Evolutionary conservation across 2,329 filamentous ascomycete genomes (phyloP).

Genomic region (Ceratocystis destructans): DNA sequence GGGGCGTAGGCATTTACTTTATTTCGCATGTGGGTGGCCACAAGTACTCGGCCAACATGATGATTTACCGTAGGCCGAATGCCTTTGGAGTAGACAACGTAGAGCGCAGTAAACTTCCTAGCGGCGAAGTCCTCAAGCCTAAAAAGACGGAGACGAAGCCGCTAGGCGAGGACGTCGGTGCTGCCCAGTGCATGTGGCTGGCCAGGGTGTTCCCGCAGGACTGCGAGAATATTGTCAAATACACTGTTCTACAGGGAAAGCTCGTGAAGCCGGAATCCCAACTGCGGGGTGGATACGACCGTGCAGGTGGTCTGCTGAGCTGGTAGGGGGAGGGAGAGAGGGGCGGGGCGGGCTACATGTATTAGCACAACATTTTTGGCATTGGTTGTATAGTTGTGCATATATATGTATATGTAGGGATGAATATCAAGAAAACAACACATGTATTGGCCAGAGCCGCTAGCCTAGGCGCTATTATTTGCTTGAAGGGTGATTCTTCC

Average conservation of each 20-base stretch:
- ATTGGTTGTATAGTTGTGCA: too few relatives aligned
- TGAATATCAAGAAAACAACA: neutral
- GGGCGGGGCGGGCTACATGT: neutral
- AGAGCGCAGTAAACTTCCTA: conserved; percentile 20
- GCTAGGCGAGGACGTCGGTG: conserved; percentile 39
- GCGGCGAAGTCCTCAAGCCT: conserved; percentile 25
- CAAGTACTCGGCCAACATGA: conserved; percentile 89
- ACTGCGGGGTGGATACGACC: conserved; percentile 80
- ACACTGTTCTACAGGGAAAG: conserved; percentile 84
- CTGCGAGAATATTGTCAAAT: conserved; percentile 81
- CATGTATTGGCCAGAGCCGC: too few relatives aligned
- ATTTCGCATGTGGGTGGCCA: conserved; percentile 94
- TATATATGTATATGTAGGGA: neutral
- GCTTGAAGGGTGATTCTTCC: neutral
- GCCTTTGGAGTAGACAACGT: conserved; percentile 39
- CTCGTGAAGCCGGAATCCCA: conserved; percentile 79
- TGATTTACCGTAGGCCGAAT: conserved; percentile 64
- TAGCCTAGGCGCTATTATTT: too few relatives aligned
- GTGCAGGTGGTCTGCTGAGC: conserved; percentile 64
- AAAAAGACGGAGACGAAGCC: conserved; percentile 25
- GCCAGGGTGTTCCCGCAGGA: conserved; percentile 75
- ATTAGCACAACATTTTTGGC: too few relatives aligned
- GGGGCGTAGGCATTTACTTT: conserved; percentile 90
- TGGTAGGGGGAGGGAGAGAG: conserved; percentile 44
- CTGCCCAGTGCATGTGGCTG: conserved; percentile 85